Evolutionary conservation across 805 yeast genomes (phyloP).

Genomic region (Ogataea methanolica): DNA sequence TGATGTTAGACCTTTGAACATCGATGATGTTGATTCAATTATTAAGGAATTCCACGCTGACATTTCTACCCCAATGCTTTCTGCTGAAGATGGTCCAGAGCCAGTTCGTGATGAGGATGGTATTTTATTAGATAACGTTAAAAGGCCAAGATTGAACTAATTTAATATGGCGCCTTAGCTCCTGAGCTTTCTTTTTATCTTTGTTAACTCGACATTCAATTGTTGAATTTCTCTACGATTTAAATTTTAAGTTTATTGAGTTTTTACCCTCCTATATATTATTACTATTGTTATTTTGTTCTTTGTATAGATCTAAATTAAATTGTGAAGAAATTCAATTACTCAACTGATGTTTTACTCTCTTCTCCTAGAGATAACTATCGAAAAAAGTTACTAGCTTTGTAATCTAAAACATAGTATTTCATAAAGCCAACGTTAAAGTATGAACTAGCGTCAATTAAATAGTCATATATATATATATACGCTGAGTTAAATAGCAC

Average conservation of each 20-base stretch:
- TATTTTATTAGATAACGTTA: conserved; percentile 24
- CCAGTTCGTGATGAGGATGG: conserved; percentile 26
- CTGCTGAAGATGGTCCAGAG: conserved; percentile 28
- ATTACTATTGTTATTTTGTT: neutral
- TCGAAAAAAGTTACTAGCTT: neutral
- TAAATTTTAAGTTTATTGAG: neutral
- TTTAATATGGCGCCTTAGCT: neutral
- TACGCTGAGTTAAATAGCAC: no score
- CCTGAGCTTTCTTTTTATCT: neutral
- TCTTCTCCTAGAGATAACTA: neutral
- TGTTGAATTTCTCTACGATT: neutral
- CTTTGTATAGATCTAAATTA: neutral
- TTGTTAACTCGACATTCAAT: neutral
- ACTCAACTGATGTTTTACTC: neutral
- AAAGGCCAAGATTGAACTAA: conserved; percentile 30
- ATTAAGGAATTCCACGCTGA: conserved; percentile 85
- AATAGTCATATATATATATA: no score
- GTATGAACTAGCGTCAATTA: no score
- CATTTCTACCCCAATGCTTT: conserved; percentile 48
- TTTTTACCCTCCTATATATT: neutral
- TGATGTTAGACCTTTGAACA: conserved; percentile 88
- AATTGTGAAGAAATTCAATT: neutral
- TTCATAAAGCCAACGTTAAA: no score
- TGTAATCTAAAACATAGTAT: no score
- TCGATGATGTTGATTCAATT: conserved; percentile 96